Conservation (phyloP, 2,329 filamentous ascomycete genomes). For the Verticillium albo-atrum region DNA sequence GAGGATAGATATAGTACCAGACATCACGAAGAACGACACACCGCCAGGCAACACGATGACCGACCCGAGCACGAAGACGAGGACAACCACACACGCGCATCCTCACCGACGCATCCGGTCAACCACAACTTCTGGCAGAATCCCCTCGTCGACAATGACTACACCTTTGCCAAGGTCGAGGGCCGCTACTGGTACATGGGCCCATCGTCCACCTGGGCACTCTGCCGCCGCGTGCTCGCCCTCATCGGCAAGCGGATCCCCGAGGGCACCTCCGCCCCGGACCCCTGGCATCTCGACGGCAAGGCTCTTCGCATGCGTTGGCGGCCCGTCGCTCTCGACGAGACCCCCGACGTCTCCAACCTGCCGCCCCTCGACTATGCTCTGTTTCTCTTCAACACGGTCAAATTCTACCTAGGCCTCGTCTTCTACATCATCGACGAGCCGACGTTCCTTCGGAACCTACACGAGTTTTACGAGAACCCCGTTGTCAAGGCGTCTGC, state of each 20-base stretch:
- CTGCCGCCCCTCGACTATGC: slow-evolving; percentile 18
- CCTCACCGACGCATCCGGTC: neutral
- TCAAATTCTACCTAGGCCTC: slow-evolving; percentile 17
- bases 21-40: neutral
- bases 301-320: slow-evolving; percentile 21
- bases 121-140: slow-evolving; percentile 14
- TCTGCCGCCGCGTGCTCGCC: slow-evolving; percentile 26
- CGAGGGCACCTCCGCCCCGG: slow-evolving; percentile 22
- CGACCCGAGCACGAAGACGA: neutral
- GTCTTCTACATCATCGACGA: slow-evolving; percentile 18
- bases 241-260: slow-evolving; percentile 25
- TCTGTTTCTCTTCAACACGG: slow-evolving; percentile 17
- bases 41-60: neutral
- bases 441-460: slow-evolving; percentile 10
- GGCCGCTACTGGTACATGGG: slow-evolving; percentile 29
- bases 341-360: slow-evolving; percentile 20
- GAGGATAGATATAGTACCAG: too few relatives aligned
- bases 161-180: slow-evolving; percentile 23
- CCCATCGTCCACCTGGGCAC: slow-evolving; percentile 29
- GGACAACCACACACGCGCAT: slow-evolving; percentile 4
- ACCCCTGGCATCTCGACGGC: slow-evolving; percentile 27
- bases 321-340: slow-evolving; percentile 17
- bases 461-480: slow-evolving; percentile 17
- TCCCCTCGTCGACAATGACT: slow-evolving; percentile 25
- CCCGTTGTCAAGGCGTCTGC: slow-evolving; percentile 12